Evolutionary conservation across 805 yeast species (phyloP).

Genomic region (Spencermartinsiella europaea): DNA sequence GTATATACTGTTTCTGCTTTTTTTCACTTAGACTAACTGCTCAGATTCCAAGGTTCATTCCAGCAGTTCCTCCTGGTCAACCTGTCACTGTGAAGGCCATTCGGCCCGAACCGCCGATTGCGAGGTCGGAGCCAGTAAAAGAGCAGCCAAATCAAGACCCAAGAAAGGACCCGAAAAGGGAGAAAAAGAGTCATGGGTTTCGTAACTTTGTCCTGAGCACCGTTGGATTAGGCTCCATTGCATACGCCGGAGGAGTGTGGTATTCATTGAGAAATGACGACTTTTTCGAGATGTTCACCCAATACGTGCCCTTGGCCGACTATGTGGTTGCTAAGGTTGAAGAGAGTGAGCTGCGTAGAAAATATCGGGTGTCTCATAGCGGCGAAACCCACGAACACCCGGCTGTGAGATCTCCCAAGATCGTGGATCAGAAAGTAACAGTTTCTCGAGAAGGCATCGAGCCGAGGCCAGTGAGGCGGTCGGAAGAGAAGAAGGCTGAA

Average conservation of each 20-base stretch:
- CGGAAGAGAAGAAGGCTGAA: neutral
- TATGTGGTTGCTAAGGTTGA: conserved; percentile 47
- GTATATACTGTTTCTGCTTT: too few species aligned
- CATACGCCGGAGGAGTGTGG: conserved; percentile 59
- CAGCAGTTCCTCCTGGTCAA: too few species aligned
- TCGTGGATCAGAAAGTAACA: conserved; percentile 7
- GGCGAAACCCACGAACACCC: neutral
- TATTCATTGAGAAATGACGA: conserved; percentile 51
- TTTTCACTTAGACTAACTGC: too few species aligned
- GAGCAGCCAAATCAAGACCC: neutral
- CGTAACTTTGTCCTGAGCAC: conserved; percentile 29
- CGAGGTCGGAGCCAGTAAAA: neutral
- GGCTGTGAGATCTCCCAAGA: conserved; percentile 1
- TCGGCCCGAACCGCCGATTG: too few species aligned
- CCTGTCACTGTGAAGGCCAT: too few species aligned
- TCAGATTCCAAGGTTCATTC: too few species aligned
- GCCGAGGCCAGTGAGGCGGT: neutral
- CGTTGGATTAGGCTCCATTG: conserved; percentile 26
- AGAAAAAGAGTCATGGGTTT: conserved; percentile 25
- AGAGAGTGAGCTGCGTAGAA: conserved; percentile 26
- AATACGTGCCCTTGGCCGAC: conserved; percentile 62
- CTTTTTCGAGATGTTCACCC: conserved; percentile 57
- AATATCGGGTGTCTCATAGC: neutral
- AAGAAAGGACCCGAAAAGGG: neutral
- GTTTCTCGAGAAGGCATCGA: conserved; percentile 7